A percentile compares a stretch with the other conserved stretches of the same genome.
Evolutionary conservation across 495 filamentous ascomycete species (phyloP).

Genomic region (Penicillium tannophilum): DNA sequence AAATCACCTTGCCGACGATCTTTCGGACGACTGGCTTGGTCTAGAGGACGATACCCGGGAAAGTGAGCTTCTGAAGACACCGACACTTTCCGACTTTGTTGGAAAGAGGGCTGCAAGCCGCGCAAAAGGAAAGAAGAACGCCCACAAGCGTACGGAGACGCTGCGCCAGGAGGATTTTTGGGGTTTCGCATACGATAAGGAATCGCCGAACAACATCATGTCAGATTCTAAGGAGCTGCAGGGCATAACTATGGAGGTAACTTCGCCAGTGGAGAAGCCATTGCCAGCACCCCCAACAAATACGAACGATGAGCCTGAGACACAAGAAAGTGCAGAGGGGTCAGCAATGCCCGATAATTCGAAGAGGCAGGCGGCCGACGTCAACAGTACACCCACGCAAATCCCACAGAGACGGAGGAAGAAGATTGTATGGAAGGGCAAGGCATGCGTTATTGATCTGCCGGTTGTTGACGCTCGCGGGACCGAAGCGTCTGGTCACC

Average conservation of each 20-base stretch:
- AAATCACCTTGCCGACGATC: constrained; percentile 47
- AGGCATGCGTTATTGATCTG: constrained; percentile 70
- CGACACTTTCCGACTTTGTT: constrained; percentile 46
- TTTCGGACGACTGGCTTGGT: constrained; percentile 47
- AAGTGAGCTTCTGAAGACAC: constrained; percentile 46
- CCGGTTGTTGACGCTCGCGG: constrained; percentile 68
- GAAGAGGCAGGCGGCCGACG: constrained; percentile 20
- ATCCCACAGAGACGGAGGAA: constrained; percentile 39
- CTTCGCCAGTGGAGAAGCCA: constrained; percentile 46
- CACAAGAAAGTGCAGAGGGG: constrained; percentile 2
- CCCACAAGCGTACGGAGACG: constrained; percentile 63
- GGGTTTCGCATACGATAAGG: constrained; percentile 50
- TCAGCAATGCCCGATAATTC: constrained; percentile 14
- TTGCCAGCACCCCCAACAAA: constrained; percentile 47
- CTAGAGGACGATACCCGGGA: constrained; percentile 45
- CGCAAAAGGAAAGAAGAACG: constrained; percentile 46
- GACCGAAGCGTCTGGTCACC: constrained; percentile 58
- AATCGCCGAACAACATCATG: constrained; percentile 38
- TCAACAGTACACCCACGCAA: constrained; percentile 19
- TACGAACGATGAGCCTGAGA: constrained; percentile 16
- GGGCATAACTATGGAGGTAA: constrained; percentile 22
- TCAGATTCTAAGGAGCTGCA: constrained; percentile 35
- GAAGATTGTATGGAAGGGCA: constrained; percentile 66
- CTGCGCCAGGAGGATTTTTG: constrained; percentile 61
- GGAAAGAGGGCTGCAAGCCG: constrained; percentile 35